Conservation (phyloP, 345 rosid genomes). For the Hypericum androsaemum region DNA sequence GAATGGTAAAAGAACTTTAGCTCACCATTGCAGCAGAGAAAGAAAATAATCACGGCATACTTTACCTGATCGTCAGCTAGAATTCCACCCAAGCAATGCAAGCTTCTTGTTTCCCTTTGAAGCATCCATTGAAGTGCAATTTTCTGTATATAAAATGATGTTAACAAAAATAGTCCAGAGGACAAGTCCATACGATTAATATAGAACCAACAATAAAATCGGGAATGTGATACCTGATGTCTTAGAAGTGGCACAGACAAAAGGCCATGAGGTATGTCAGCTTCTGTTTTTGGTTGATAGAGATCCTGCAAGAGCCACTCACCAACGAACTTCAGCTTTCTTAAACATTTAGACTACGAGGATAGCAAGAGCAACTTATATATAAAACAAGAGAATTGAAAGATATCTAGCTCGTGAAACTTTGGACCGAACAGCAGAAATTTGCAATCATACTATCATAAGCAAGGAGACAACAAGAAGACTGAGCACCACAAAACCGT, state of each 20-base stretch:
- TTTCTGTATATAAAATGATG: slow-evolving; percentile 40
- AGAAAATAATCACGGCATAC: not conserved
- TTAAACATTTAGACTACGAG: too few species aligned
- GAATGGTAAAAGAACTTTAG: slow-evolving; percentile 11
- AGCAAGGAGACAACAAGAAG: too few species aligned
- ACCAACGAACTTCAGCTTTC: not conserved
- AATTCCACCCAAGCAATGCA: slow-evolving; percentile 84
- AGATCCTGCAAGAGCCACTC: slow-evolving; percentile 48
- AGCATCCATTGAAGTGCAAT: slow-evolving; percentile 98
- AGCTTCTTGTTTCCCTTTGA: slow-evolving; percentile 79
- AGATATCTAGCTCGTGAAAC: too few species aligned
- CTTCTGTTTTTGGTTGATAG: slow-evolving; percentile 75
- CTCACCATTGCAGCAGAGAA: not conserved
- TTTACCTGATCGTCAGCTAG: slow-evolving; percentile 97
- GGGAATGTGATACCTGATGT: slow-evolving; percentile 65
- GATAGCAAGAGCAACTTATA: too few species aligned
- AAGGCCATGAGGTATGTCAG: slow-evolving; percentile 60
- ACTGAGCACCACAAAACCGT: too few species aligned
- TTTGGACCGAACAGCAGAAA: too few species aligned
- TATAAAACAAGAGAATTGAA: too few species aligned
- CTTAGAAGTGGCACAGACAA: slow-evolving; percentile 75
- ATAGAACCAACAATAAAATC: slow-evolving; percentile 5
- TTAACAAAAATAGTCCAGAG: not conserved
- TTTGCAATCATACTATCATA: too few species aligned
- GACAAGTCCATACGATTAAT: not conserved